Percentiles rank a stretch among this genome's conserved stretches.
These are phyloP conservation scores for Talaromyces atroroseus DNA, from an alignment of 2,329 filamentous ascomycete species.

Conservation along the genomic window DNA sequence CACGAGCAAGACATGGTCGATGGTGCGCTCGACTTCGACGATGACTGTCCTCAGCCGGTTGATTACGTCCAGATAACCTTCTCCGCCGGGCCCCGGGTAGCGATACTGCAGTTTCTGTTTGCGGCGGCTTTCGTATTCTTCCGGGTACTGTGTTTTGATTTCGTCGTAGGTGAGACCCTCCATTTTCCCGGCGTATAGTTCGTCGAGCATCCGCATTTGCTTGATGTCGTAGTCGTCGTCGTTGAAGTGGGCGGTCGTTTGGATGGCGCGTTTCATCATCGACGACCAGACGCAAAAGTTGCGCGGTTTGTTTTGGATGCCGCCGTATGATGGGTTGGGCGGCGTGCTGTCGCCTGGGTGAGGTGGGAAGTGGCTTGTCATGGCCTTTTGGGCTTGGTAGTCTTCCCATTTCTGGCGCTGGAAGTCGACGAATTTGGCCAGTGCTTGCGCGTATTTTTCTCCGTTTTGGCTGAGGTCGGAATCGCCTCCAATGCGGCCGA, in stretches of 20 bases:
- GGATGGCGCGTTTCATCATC: constrained; percentile 85
- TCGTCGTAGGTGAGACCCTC: constrained; percentile 94
- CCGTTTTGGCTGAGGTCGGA: constrained; percentile 78
- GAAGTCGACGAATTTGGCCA: constrained; percentile 76
- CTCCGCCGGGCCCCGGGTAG: constrained; percentile 90
- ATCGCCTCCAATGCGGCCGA: constrained; percentile 86
- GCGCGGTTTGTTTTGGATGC: constrained; percentile 55
- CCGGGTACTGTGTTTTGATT: constrained; percentile 70
- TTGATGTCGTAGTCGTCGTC: constrained; percentile 96
- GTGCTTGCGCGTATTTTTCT: constrained; percentile 67
- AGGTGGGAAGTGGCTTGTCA: constrained; percentile 78
- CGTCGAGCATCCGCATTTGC: constrained; percentile 96
- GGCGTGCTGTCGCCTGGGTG: constrained; percentile 86
- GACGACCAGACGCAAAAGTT: constrained; percentile 99
- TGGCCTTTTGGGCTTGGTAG: constrained; percentile 71
- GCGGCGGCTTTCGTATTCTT: constrained; percentile 75
- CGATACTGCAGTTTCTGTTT: constrained; percentile 91
- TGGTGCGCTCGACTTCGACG: constrained; percentile 93
- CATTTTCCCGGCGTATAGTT: constrained; percentile 87
- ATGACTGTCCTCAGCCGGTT: constrained; percentile 93
- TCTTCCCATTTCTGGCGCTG: constrained; percentile 78
- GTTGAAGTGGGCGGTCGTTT: constrained; percentile 85
- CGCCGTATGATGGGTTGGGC: constrained; percentile 74
- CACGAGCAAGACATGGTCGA: constrained; percentile 87
- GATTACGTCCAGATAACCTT: constrained; percentile 95